Base-by-base conservation (phyloP, 2,329 filamentous ascomycete genomes). In the Pseudogymnoascus sp. region DNA sequence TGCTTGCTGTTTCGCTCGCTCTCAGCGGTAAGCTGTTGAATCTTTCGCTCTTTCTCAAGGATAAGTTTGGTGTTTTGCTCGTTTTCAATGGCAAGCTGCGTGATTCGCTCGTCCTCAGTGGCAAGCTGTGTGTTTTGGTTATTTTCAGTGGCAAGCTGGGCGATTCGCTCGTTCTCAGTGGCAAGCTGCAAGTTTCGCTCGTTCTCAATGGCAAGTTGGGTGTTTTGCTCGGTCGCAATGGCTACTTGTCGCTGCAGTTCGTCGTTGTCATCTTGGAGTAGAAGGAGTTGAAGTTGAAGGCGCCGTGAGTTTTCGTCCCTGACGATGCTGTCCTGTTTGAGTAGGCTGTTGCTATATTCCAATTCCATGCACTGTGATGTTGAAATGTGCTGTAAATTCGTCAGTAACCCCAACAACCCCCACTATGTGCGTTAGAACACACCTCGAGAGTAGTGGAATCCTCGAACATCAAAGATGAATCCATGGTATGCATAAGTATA, bases 301-400 rank as follows among this genome's bases (percentile, higher is more conserved):
- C 86, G 82, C 57, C 92, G 85, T 38, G 83, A 78, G 63, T 87
- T 84, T 72, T 97, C 92, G 65, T 91, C 85, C 68, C 89, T 89
- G 66, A 84, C 76, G 61, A 95, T 79, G 9, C 87, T 77, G 60
- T 89, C 82, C 36, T 88, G 82, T 60, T 85, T 79, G 66, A 87
- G 84, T 60, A 82, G 74, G 65, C 81, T 82, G 63, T 81, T 80
- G 66, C 88, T 84, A 71, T 92, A 90, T 67, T 83, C 83, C 63
- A 88, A 75, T 71, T 95, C 90, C 60, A 91, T 80, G 53, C 35
- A 61, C 60, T 71, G 68, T n/a, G 69, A 67, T 62, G 67, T 68
- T 12, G 68, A 65, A n/a, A 71, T 61, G 58, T 68, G 64, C 70
- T 71, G 38, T 58, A 58, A 25, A 15, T 38, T 38, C n/a, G 47